Evolutionary conservation across 2,329 filamentous ascomycete genomes (phyloP), one percentile per base, ranked within the genome.

Genomic region (Chaetothyriales sp.): DNA sequence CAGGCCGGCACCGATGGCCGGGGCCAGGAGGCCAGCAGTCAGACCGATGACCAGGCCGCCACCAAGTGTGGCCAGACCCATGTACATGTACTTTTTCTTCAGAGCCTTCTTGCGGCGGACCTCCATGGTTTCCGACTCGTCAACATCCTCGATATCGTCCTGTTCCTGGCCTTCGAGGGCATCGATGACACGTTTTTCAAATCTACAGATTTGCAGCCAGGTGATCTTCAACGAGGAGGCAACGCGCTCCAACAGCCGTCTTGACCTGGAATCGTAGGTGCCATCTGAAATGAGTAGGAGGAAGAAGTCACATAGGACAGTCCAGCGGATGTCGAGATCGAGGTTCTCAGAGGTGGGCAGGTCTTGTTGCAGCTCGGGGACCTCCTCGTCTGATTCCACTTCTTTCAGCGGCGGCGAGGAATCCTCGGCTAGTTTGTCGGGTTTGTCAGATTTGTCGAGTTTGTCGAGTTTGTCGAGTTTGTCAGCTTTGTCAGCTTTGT

Each of bases 91-190:
- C 61, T 89, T 81, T 59, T 80, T 80, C 64, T 85, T 95, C 53
- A 89, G 73, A 1, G 86, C 86, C 62, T 79, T 70, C 65, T 95
- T 95, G 48, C 86, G 78, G 46, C 92, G 79, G 52, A 74, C 78
- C 65, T 95, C 87, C 75, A 96, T 87, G 64, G 96, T 88, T 57
- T 93, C 86, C 9, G 92, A 83, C 65, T 98, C 92, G 58, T 95
- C 93, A 92, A 92, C 98, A 56, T 90, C 95, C 68, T 98, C 92
- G 62, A 90, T 93, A 56, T 88, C 84, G 5, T 87, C 86, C 46
- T 85, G 81, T 66, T 96, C 88, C 68, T 96, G 90, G 87, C 98
- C 95, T 67, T 98, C 92, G 19, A 98, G 72, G 1, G 92, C 88
- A 67, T 98, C 92, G 6, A 92, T 95, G 5, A 98, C 87, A 49